Base-by-base conservation (phyloP, 805 yeast genomes). In the Kodamaea lidongshanica region DNA sequence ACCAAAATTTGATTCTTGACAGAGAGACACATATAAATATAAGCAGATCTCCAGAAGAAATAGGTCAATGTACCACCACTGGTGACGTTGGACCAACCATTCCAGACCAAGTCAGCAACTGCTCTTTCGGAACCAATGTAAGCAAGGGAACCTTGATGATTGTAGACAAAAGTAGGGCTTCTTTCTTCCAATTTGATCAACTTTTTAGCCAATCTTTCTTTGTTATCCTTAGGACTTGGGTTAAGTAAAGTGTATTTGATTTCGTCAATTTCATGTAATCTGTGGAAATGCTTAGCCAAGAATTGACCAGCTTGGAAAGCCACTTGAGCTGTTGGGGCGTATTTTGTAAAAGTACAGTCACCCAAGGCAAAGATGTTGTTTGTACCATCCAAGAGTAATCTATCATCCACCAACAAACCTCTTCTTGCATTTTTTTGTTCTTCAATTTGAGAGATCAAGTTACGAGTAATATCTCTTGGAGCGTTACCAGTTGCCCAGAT, bases 401-500 rank as follows among this genome's bases (percentile, higher is more conserved):
- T 79, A 34, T 85, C 95, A 60, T 88, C 80, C 36, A 89, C 79
- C 42, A 86, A 68, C 48, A 88, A 70, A 40, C 97, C 97, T 58
- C 96, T 79, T 66, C 94, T 78, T 27, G 95, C 86, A 51, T 79
- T 76, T 58, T 75, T 78, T 63, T 82, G 88, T 46, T 74, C 82
- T 25, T 83, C 80, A 44, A 89, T 66, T 58, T 72, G 70, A 26
- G 71, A 50, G 57, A 84, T 74, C 49, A 88, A 66, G 47, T 74
- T 72, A 40, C 73, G 67, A 28, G 83, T 72, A 28, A 89, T 67
- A 25, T 74, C 77, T 61, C 96, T 77, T 41, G 86, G 87, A 33
- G 88, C 87, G 59, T 88, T 87, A 64, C 97, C 97, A 39, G 96
- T 88, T 36, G 96, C 96, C 97, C 97, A 88, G 40, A 88, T 94